These are phyloP conservation scores for Pseudohalonectria lignicola DNA, from an alignment of 2,329 filamentous ascomycete genomes.

Conservation along the genomic window DNA sequence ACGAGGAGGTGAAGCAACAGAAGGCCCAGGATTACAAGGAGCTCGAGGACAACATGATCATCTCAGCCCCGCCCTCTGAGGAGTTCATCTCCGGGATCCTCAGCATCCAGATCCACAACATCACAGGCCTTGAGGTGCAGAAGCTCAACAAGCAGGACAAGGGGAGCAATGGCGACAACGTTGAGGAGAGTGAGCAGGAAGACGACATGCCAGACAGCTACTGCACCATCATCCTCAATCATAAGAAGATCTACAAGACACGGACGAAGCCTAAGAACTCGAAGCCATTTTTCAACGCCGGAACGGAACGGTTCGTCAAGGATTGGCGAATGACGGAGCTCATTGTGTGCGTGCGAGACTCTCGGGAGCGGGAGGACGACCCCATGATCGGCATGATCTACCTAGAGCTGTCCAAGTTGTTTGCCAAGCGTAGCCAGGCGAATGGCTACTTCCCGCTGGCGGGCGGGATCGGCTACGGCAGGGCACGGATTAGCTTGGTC, in stretches of 20 bases:
- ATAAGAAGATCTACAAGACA: conserved; percentile 58
- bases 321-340: conserved; percentile 59
- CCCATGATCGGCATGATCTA: conserved; percentile 60
- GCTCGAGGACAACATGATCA: conserved; percentile 52
- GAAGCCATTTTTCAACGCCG: conserved; percentile 70
- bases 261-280: conserved; percentile 68
- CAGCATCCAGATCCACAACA: conserved; percentile 62
- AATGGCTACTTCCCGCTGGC: conserved; percentile 56
- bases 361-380: conserved; percentile 58
- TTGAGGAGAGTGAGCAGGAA: conserved; percentile 47
- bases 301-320: conserved; percentile 59
- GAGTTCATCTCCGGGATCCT: conserved; percentile 56
- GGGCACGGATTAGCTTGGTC: conserved; percentile 58
- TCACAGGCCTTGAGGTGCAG: conserved; percentile 55
- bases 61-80: conserved; percentile 52
- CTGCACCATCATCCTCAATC: conserved; percentile 63
- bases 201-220: conserved; percentile 60
- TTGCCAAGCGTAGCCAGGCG: conserved; percentile 52
- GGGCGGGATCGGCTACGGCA: conserved; percentile 63
- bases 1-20: conserved; percentile 55
- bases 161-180: conserved; percentile 31
- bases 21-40: conserved; percentile 54
- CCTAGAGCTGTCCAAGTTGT: conserved; percentile 50
- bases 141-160: conserved; percentile 30
- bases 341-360: conserved; percentile 56